Conservation (phyloP, 192 early-diverging fungal species). For the Gamsiella multidivaricata region DNA sequence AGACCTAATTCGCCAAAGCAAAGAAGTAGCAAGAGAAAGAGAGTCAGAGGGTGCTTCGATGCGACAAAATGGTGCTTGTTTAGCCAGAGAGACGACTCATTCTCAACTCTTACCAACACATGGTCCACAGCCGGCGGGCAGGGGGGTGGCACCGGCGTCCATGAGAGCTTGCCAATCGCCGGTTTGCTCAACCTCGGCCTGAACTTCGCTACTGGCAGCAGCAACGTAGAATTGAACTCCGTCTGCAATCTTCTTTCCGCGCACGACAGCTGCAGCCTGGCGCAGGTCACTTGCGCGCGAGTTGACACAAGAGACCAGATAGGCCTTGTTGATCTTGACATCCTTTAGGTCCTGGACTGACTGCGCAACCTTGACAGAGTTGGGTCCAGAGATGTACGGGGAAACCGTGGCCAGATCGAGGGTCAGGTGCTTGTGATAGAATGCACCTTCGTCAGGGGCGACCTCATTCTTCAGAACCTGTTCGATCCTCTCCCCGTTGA, state of each 20-base stretch:
- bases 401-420: conserved; percentile 89
- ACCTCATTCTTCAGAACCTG: conserved; percentile 56
- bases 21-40: background rate
- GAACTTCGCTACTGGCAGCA: conserved; percentile 92
- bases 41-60: background rate
- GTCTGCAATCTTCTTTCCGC: conserved; percentile 75
- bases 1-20: conserved; percentile 78
- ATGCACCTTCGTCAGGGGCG: conserved; percentile 66
- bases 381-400: conserved; percentile 93
- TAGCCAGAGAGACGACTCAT: no score
- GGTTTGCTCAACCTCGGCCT: conserved; percentile 81
- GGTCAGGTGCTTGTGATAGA: conserved; percentile 86
- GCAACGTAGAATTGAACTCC: conserved; percentile 96
- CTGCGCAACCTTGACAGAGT: conserved; percentile 94
- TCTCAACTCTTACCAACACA: conserved; percentile 79
- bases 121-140: conserved; percentile 97
- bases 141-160: conserved; percentile 86
- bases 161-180: conserved; percentile 92
- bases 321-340: conserved; percentile 94
- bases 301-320: conserved; percentile 96
- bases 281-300: conserved; percentile 90
- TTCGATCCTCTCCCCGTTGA: conserved; percentile 63
- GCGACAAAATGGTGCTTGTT: no score
- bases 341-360: conserved; percentile 78
- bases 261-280: conserved; percentile 86